Percentiles rank a stretch among this genome's conserved stretches.
Conservation (phyloP, 2,329 filamentous ascomycete species). For the Cadophora sp. region DNA sequence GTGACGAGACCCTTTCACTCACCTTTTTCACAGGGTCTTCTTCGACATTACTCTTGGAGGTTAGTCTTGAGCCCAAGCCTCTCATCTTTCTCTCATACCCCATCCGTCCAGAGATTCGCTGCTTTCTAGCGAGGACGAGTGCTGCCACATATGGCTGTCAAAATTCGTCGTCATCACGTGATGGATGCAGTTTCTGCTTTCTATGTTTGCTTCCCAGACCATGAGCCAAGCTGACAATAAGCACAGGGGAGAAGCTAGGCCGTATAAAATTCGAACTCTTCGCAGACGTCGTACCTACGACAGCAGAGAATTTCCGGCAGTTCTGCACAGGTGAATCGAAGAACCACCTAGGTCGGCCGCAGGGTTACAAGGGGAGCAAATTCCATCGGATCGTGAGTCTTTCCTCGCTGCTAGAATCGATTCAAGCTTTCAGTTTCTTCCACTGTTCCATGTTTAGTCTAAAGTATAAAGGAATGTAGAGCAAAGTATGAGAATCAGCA, state of each 20-base stretch:
- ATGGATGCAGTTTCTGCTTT: background rate
- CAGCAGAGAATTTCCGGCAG: slow-evolving; percentile 95
- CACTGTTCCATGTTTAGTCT: no score
- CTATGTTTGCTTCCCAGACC: background rate
- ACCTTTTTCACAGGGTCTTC: slow-evolving; percentile 48
- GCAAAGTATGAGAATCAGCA: background rate
- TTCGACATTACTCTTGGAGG: slow-evolving; percentile 83
- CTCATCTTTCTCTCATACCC: slow-evolving; percentile 5
- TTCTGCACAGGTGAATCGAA: slow-evolving; percentile 96
- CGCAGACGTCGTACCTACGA: slow-evolving; percentile 81
- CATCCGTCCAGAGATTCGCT: background rate
- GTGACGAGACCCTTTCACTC: slow-evolving; percentile 31
- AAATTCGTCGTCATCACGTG: slow-evolving; percentile 37
- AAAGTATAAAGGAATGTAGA: no score
- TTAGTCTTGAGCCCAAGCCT: slow-evolving; percentile 50
- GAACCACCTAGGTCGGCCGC: slow-evolving; percentile 75
- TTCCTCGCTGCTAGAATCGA: background rate
- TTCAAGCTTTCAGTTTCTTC: no score
- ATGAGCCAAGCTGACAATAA: background rate
- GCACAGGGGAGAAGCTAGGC: slow-evolving; percentile 81
- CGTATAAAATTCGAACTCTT: slow-evolving; percentile 92
- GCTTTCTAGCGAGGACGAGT: no score
- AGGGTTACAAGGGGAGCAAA: slow-evolving; percentile 93
- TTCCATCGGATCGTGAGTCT: slow-evolving; percentile 87
- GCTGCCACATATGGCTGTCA: background rate